A percentile compares a stretch with the other conserved stretches of the same genome.
phyloP scores from a whole-genome alignment of 495 filamentous ascomycete genomes.

The Gamarada debralockiae region DNA sequence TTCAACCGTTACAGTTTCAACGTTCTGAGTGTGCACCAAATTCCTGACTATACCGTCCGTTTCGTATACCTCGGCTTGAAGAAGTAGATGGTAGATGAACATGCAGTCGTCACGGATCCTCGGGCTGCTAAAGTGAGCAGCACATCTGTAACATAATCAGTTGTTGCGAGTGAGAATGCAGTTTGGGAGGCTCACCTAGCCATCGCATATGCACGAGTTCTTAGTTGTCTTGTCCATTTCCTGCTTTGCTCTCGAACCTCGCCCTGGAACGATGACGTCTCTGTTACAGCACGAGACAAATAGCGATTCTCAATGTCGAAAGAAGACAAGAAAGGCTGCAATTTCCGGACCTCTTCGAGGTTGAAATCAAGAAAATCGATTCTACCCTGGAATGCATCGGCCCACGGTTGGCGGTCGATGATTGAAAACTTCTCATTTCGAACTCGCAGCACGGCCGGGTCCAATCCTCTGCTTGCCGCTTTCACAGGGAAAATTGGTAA shows the following conservation, averaged over 20 bases:
- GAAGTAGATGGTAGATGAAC: constrained; percentile 29
- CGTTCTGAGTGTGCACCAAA: constrained; percentile 26
- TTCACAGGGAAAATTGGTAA: constrained; percentile 6
- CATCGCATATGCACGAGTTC: constrained; percentile 6
- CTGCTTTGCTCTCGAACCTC: constrained; percentile 3
- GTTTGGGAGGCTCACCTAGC: constrained; percentile 4
- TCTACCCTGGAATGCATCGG: background rate
- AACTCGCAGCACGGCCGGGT: background rate
- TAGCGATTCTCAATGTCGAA: constrained; percentile 4
- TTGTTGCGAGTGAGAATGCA: background rate
- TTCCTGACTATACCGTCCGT: constrained; percentile 28
- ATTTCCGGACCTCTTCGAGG: constrained; percentile 3
- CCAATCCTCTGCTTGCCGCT: background rate
- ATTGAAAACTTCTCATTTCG: background rate
- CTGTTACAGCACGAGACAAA: constrained; percentile 2
- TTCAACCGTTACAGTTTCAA: constrained; percentile 21
- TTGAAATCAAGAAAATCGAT: constrained; percentile 9
- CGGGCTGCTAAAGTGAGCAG: constrained; percentile 34
- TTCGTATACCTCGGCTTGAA: constrained; percentile 22
- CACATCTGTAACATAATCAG: constrained; percentile 12
- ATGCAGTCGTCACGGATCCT: constrained; percentile 14
- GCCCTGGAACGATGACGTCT: constrained; percentile 6
- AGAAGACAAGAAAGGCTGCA: constrained; percentile 3
- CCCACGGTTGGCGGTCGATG: background rate
- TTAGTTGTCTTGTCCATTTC: constrained; percentile 1